Base-by-base conservation (phyloP, 495 filamentous ascomycete species). In the Penicillium manginii region DNA sequence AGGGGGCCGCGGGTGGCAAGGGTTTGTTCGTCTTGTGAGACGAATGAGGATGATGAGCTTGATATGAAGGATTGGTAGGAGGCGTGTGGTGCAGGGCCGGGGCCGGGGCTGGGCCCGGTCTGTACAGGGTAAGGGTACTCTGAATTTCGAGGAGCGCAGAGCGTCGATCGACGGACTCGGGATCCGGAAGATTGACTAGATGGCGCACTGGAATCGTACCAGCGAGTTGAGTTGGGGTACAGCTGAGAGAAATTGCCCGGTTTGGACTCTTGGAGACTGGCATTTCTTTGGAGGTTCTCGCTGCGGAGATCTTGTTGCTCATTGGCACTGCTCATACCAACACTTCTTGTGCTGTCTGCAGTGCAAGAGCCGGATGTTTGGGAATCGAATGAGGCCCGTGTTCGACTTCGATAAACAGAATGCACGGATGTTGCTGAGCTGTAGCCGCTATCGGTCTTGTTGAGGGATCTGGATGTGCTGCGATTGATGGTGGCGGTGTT, bases 361-460 rank as follows among this genome's bases (percentile, higher is more conserved):
- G 52, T 46, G 43, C 55, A 59, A 19, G 62, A 68, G 4, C 45
- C 39, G 1, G 69, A 73, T 4, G 60, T 37, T 29, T 73, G 69
- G 26, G 73, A 76, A 37, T 68, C 72, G 14, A 70, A 51, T 1
- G 72, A 75, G 4, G 37, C 60, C 31, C 67, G 58, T 9, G 68
- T 63, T 14, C 55, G 62, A 56, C 61, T 69, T 18, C 61, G 64
- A 17, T 69, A 70, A 21, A 66, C 39, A 8, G 71, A 75, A 42
- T 63, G 66, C 17, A 74, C 52, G 4, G 75, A 76, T 10, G 68
- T 64, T 9, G 69, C 72, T 39, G 74, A 78, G 58, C 73, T 78
- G 56, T 80, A 78, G 17, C 77, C 77, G 57, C 77, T 78, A 55
- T 80, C 77, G 22, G 63, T 64, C 51, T 77, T 74, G 52, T 61